Evolutionary conservation across 2,329 filamentous ascomycete species (phyloP), one percentile per base, ranked within the genome.

Genomic region (Didymella glomerata): DNA sequence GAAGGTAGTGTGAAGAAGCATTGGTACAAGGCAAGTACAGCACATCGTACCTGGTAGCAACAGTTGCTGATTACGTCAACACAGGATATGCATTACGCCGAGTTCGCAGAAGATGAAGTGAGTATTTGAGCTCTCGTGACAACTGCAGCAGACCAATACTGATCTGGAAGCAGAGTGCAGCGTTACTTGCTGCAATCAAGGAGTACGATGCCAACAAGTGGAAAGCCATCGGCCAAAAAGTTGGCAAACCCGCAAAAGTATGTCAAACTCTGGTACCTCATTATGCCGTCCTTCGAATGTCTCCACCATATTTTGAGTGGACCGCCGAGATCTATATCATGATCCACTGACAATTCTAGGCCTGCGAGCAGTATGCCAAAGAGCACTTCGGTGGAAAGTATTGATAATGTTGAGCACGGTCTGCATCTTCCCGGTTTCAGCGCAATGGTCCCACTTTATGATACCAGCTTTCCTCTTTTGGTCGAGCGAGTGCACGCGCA

Each of bases 1-100:
- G 95, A 99, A 80, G 95, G 95, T 8, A 97, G 93, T 73, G 95
- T 99, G 22, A 99, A 98, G 84, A 99, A 98, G 81, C 95, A 99
- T 78, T 99, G 95, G 94, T 98, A 99, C 80, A 98, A 98, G 85
- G 92, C 92, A 82, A 55, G 80, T 65, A 48, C 46, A 52, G 40
- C 28, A 48, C 32, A 48, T 28, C 25, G 20, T 44, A 53, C 44
- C 49, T 67, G 4, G 57, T 61, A 61, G 57, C 57, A 54, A 41
- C 38, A 36, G 55, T 59, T 18, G 62, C 72, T 77, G 60, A 76
- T 62, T 54, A 50, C n/a, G 46, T 51, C 57, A 28, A 44, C 58
- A 61, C 71, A 95, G 91, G 95, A 99, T 71, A 99, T 99, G 95
- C 95, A 99, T 76, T 98, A 98, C 77, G 95, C 95, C 66, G 95